Percentiles rank a stretch among this genome's conserved stretches.
phyloP scores from a whole-genome alignment of 108 stramenopile species.

The Cyclotella cryptica region DNA sequence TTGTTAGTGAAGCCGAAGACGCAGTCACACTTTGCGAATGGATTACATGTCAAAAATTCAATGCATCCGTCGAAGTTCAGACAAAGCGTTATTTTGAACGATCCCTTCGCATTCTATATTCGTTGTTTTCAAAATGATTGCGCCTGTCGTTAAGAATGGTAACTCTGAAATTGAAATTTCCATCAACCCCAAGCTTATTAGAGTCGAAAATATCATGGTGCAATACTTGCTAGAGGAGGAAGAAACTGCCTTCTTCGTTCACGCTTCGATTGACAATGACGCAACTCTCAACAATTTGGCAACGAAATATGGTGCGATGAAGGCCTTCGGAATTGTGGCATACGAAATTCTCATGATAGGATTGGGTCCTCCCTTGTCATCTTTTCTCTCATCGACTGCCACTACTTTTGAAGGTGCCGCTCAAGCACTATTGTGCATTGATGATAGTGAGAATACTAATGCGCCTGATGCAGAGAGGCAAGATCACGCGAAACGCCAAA shows the following conservation, averaged over 20 bases:
- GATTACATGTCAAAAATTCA: background rate
- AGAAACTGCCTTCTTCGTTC: conserved; percentile 6
- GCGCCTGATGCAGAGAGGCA: too few relatives aligned
- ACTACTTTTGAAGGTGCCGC: too few relatives aligned
- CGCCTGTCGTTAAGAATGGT: background rate
- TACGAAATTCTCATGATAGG: conserved; percentile 19
- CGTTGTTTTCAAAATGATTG: background rate
- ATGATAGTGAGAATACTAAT: background rate
- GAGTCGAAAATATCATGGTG: conserved; percentile 13
- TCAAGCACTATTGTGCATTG: background rate
- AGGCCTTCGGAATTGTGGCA: conserved; percentile 12
- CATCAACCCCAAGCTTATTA: conserved; percentile 4
- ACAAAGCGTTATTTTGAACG: background rate
- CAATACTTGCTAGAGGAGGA: background rate
- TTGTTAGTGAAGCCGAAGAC: too few relatives aligned
- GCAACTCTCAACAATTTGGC: background rate
- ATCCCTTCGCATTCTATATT: background rate
- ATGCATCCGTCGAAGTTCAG: background rate
- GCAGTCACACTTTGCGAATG: background rate
- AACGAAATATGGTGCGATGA: conserved; percentile 17
- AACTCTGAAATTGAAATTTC: conserved; percentile 4
- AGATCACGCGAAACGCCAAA: background rate
- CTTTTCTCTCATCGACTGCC: too few relatives aligned
- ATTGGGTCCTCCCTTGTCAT: conserved; percentile 1
- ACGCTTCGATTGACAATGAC: background rate